Conservation (phyloP, 2,329 filamentous ascomycete genomes). For the Knoxdaviesia proteae region DNA sequence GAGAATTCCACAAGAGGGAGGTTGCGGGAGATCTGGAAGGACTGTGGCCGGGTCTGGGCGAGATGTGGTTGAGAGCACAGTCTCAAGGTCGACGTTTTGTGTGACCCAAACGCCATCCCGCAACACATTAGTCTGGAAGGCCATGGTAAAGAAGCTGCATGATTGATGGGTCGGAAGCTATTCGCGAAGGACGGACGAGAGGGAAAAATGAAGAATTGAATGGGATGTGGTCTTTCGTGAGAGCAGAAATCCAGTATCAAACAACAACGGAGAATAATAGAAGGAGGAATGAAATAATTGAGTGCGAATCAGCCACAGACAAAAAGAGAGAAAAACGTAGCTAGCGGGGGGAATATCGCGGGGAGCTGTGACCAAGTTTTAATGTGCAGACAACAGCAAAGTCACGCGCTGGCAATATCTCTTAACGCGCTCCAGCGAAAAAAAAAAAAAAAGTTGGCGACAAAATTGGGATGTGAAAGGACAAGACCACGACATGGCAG, state of each 20-base stretch:
- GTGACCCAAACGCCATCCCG: conserved; percentile 35
- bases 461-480: too few species aligned
- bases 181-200: too few species aligned
- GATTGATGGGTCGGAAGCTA: background rate
- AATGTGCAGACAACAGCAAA: too few species aligned
- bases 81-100: conserved; percentile 24
- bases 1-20: conserved; percentile 47
- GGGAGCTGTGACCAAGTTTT: too few species aligned
- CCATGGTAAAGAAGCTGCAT: conserved; percentile 10
- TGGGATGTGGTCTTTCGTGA: background rate
- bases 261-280: background rate
- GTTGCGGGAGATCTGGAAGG: conserved; percentile 12
- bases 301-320: too few species aligned
- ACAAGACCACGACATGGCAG: too few species aligned
- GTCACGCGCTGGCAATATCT: too few species aligned
- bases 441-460: too few species aligned
- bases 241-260: background rate
- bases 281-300: background rate
- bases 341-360: too few species aligned
- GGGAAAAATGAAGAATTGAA: background rate
- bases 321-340: too few species aligned
- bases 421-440: too few species aligned
- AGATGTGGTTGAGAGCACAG: conserved; percentile 12
- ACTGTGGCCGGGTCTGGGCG: conserved; percentile 9
- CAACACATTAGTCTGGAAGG: conserved; percentile 32